phyloP scores from a whole-genome alignment of 2,329 filamentous ascomycete species.

The Colletotrichum caudatum region DNA sequence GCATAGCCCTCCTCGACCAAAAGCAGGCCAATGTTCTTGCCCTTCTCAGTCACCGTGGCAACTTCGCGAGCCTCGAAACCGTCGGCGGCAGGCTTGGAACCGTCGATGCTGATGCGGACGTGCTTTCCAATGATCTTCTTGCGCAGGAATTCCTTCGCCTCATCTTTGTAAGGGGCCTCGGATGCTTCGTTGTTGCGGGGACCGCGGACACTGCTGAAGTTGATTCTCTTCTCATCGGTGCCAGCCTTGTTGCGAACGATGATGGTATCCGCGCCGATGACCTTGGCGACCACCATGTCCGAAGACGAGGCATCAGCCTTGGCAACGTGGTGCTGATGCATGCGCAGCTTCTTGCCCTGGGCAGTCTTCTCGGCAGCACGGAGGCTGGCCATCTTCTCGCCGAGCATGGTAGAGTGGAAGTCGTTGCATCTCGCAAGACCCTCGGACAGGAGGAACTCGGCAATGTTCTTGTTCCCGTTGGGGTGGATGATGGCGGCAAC shows the following conservation, averaged over 20 bases:
- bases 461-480: constrained; percentile 81
- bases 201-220: constrained; percentile 90
- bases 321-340: constrained; percentile 85
- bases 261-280: constrained; percentile 90
- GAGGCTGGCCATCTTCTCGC: constrained; percentile 86
- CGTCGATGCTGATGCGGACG: constrained; percentile 88
- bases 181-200: constrained; percentile 90
- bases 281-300: constrained; percentile 86
- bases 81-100: constrained; percentile 88
- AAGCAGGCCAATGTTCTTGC: constrained; percentile 86
- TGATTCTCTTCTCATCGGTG: constrained; percentile 85
- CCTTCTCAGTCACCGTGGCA: constrained; percentile 84
- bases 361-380: constrained; percentile 89
- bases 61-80: constrained; percentile 96
- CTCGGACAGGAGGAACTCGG: constrained; percentile 88
- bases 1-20: constrained; percentile 95
- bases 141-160: constrained; percentile 95
- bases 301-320: constrained; percentile 70
- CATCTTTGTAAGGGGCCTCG: constrained; percentile 88
- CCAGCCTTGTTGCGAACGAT: constrained; percentile 88
- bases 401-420: constrained; percentile 93
- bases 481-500: constrained; percentile 90
- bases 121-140: constrained; percentile 97
- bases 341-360: constrained; percentile 78
- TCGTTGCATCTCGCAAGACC: constrained; percentile 94